phyloP scores from a whole-genome alignment of 306 rosid species.

The Begonia fuchsioides region DNA sequence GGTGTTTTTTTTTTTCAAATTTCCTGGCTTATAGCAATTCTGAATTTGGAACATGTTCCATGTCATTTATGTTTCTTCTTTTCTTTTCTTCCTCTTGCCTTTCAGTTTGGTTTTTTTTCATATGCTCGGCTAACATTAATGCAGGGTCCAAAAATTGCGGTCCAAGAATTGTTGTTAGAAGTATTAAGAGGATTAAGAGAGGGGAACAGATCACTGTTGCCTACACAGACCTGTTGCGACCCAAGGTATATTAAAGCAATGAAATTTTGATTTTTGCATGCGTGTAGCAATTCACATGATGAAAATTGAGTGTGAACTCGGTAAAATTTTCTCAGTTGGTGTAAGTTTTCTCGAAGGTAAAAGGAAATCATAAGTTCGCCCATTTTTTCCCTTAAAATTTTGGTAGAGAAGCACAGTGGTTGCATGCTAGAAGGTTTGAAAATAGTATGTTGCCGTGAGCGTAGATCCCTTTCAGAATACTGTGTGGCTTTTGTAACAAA shows the following conservation, averaged over 20 bases:
- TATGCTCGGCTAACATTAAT: constrained; percentile 1
- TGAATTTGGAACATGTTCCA: too few species aligned
- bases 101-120: too few species aligned
- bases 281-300: background rate
- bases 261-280: background rate
- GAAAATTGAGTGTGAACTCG: background rate
- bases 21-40: too few species aligned
- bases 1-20: constrained; percentile 16
- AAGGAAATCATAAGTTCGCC: background rate
- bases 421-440: too few species aligned
- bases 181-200: constrained; percentile 53
- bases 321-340: background rate
- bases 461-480: too few species aligned
- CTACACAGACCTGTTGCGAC: constrained; percentile 62
- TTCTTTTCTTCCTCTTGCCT: too few species aligned
- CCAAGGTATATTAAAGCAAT: constrained; percentile 30
- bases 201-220: constrained; percentile 64
- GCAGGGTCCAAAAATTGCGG: constrained; percentile 21
- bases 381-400: too few species aligned
- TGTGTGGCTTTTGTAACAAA: too few species aligned
- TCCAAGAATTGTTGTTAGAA: constrained; percentile 55
- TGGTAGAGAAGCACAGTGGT: too few species aligned
- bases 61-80: too few species aligned
- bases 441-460: too few species aligned
- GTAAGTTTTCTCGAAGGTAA: background rate